These are phyloP conservation scores for Annulohypoxylon maeteangense DNA, from an alignment of 495 filamentous ascomycete species.

Conservation along the genomic window DNA sequence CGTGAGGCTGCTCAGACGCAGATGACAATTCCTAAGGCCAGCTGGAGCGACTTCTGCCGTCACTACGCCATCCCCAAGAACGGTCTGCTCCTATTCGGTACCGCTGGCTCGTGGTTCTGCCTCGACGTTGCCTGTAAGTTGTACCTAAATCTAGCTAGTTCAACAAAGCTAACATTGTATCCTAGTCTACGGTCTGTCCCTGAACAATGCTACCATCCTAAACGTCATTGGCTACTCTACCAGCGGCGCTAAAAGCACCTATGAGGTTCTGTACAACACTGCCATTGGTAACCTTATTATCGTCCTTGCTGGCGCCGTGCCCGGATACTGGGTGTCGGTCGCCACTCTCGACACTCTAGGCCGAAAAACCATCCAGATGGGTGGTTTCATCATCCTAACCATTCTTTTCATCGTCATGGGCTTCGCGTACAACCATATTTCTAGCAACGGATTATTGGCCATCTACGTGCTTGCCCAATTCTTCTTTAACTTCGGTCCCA, in stretches of 20 bases:
- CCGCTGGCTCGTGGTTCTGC: constrained; percentile 83
- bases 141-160: neutral
- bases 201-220: constrained; percentile 79
- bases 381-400: constrained; percentile 76
- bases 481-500: constrained; percentile 90
- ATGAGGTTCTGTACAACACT: constrained; percentile 73
- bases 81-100: constrained; percentile 76
- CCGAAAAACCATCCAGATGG: constrained; percentile 82
- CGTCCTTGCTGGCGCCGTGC: constrained; percentile 78
- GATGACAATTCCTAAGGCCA: constrained; percentile 70
- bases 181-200: constrained; percentile 72
- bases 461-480: constrained; percentile 71
- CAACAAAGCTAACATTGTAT: neutral
- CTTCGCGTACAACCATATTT: constrained; percentile 70
- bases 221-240: constrained; percentile 73
- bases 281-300: constrained; percentile 80
- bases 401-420: constrained; percentile 81
- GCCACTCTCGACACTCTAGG: constrained; percentile 76
- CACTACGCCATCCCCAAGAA: constrained; percentile 76
- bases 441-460: constrained; percentile 72
- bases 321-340: constrained; percentile 81
- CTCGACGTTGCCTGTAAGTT: constrained; percentile 65
- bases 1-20: constrained; percentile 56
- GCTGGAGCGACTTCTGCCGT: constrained; percentile 69
- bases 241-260: constrained; percentile 63